Evolutionary conservation across 352 stramenopile species (phyloP).

Genomic region (Pythium aphanidermatum): DNA sequence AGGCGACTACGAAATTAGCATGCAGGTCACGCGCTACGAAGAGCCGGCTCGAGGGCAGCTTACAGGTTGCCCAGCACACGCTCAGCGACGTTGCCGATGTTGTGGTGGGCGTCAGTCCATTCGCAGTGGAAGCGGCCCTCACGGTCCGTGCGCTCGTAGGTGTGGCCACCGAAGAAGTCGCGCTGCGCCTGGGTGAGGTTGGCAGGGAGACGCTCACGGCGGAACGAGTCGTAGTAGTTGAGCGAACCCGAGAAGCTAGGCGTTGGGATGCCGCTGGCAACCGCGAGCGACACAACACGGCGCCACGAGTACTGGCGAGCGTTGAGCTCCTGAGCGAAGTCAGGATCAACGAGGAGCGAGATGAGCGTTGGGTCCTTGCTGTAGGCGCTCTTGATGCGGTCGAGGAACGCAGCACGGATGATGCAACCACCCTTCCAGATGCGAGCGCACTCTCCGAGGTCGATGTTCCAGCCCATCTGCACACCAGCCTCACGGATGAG

Average conservation of each 20-base stretch:
- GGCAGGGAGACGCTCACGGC: conserved; percentile 90
- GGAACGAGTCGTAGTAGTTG: conserved; percentile 98
- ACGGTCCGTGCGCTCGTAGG: conserved; percentile 94
- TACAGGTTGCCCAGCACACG: conserved; percentile 92
- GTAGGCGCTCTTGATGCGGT: conserved; percentile 97
- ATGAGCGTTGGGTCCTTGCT: conserved; percentile 87
- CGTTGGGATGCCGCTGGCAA: conserved; percentile 91
- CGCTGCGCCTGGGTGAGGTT: conserved; percentile 99
- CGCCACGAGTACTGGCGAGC: conserved; percentile 94
- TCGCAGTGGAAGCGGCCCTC: conserved; percentile 96
- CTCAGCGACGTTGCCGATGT: conserved; percentile 93
- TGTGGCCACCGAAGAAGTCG: conserved; percentile 99
- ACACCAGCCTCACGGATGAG: conserved; percentile 93
- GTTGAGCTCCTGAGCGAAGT: conserved; percentile 96
- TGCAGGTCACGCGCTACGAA: too few relatives aligned
- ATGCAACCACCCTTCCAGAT: conserved; percentile 99
- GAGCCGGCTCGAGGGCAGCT: too few relatives aligned
- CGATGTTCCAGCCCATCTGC: conserved; percentile 95
- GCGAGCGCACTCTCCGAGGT: conserved; percentile 94
- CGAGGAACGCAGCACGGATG: conserved; percentile 96
- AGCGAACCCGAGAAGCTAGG: conserved; percentile 92
- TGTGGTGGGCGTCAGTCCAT: conserved; percentile 97
- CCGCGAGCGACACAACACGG: conserved; percentile 94
- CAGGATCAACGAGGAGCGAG: conserved; percentile 96
- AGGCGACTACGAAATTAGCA: too few relatives aligned